A percentile compares a stretch with the other conserved stretches of the same genome.
These are phyloP conservation scores for Tetrapisispora arboricola DNA, from an alignment of 805 yeast species.

Conservation along the genomic window DNA sequence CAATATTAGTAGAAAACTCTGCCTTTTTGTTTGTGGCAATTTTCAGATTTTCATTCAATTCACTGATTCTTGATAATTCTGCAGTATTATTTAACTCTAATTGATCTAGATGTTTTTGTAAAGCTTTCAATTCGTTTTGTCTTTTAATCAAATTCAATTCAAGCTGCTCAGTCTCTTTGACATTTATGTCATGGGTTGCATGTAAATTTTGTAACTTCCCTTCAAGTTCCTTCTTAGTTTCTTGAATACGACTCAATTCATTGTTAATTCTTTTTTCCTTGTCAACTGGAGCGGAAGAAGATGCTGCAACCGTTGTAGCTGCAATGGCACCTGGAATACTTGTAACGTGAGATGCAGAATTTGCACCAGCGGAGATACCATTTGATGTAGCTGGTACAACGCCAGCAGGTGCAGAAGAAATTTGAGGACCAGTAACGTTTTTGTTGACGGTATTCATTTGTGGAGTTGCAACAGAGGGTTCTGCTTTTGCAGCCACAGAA, in stretches of 20 bases:
- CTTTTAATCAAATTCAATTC: conserved; percentile 50
- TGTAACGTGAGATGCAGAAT: conserved; percentile 6
- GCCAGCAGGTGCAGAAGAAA: neutral
- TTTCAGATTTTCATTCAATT: conserved; percentile 49
- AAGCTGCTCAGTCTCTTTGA: conserved; percentile 61
- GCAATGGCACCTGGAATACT: conserved; percentile 7
- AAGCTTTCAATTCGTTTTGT: conserved; percentile 54
- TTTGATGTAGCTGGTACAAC: conserved; percentile 4
- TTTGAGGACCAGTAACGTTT: neutral
- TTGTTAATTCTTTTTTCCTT: neutral
- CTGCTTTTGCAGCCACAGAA: conserved; percentile 2
- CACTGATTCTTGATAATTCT: conserved; percentile 52
- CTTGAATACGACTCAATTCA: conserved; percentile 24
- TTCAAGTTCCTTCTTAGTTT: conserved; percentile 62
- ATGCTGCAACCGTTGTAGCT: conserved; percentile 27
- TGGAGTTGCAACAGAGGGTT: neutral
- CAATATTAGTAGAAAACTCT: conserved; percentile 55
- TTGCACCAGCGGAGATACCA: conserved; percentile 5
- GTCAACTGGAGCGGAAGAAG: conserved; percentile 47
- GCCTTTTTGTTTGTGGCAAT: conserved; percentile 58
- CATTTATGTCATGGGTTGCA: conserved; percentile 68
- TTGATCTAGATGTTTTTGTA: conserved; percentile 62
- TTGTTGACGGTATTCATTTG: neutral
- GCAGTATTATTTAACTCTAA: conserved; percentile 73
- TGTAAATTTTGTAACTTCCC: conserved; percentile 57